Percentiles rank a stretch among this genome's conserved stretches.
phyloP scores from a whole-genome alignment of 2,329 filamentous ascomycete genomes.

The Neopestalotiopsis sp. region DNA sequence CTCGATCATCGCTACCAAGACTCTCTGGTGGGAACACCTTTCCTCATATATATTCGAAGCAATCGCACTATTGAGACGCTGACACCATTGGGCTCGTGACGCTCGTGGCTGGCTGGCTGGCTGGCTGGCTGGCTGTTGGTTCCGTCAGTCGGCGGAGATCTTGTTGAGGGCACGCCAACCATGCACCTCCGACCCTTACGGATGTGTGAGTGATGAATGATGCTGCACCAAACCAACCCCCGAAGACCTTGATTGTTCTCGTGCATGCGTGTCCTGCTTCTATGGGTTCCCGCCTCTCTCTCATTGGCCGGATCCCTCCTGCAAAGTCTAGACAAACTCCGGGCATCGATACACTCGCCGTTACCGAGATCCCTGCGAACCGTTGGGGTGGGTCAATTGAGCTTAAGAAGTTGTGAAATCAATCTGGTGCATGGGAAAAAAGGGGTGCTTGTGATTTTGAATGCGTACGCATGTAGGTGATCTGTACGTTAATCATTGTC shows the following conservation, averaged over 20 bases:
- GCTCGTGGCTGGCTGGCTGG: neutral
- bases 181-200: neutral
- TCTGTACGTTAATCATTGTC: neutral
- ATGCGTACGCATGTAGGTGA: neutral
- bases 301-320: neutral
- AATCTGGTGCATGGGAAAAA: neutral
- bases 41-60: neutral
- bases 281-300: neutral
- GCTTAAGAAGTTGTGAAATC: neutral
- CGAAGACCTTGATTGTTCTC: neutral
- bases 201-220: no score
- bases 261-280: neutral
- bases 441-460: neutral
- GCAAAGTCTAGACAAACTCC: neutral
- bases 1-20: neutral
- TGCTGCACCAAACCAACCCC: neutral
- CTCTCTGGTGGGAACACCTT: neutral
- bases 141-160: neutral
- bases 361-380: constrained; percentile 1
- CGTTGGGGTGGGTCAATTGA: neutral
- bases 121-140: neutral
- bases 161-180: neutral
- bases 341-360: neutral
- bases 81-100: neutral
- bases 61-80: neutral